Evolutionary conservation across 345 rosid genomes (phyloP), one percentile per base, ranked within the genome.

Genomic region (Xanthoceras sorbifolium): DNA sequence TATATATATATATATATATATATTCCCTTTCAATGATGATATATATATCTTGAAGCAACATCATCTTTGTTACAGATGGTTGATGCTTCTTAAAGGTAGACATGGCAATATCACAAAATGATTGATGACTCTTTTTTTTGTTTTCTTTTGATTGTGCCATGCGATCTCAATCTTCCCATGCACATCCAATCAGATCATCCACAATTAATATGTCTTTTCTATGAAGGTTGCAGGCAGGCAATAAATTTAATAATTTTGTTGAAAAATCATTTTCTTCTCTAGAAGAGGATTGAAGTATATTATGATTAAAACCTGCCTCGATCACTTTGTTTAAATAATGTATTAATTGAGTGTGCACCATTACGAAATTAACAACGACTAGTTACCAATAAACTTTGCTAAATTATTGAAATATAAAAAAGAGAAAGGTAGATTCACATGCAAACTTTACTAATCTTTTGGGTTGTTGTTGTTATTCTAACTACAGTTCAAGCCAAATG

Each of bases 11-110:
- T 15, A 28, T 40, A 28, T 28, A 6, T 17, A 54, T 20, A 20
- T 52, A n/a, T 52, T 69, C 42, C n/a, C 6, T 44, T 28, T 36
- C 9, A 42, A 73, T 40, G 68, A 60, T 73, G 68, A 44, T 42
- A 20, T 18, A 3, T 42, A 52, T 63, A 18, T 4, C 28, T 46
- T 74, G 4, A 74, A 74, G 63, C 70, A 46, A 64, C 68, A 42
- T 17, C 20, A 57, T 57, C 63, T 57, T 8, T 57, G 28, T 52
- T 52, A 20, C 1, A 20, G 62, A 52, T 69, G 60, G 34, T 69
- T 18, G 25, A 57, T 57, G 62, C 62, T 57, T 57, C 26, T 57
- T 23, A 9, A n/a, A 57, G 22, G 63, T n/a, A n/a, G 10, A 57
- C 7, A 17, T 2, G 32, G 28, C 26, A 71, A 71, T 23, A 42